A percentile compares a stretch with the other conserved stretches of the same genome.
phyloP scores from a whole-genome alignment of 2,329 filamentous ascomycete genomes.

The Dactylonectria estremocensis region DNA sequence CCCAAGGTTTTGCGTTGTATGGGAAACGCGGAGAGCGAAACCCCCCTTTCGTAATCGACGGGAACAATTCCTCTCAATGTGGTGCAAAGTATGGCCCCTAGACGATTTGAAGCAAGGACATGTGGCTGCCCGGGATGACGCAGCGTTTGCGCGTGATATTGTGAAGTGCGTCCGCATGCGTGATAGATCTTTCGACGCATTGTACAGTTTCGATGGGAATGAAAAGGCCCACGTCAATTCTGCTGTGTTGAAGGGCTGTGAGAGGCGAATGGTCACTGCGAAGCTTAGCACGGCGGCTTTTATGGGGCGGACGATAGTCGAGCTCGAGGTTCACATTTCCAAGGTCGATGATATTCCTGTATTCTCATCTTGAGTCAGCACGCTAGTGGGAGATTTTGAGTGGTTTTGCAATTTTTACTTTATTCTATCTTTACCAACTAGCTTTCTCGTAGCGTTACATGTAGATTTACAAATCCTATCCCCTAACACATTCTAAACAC shows the following conservation, averaged over 20 bases:
- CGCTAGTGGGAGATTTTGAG: not conserved
- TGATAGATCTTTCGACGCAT: constrained; percentile 11
- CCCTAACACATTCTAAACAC: not conserved
- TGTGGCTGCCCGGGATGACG: not conserved
- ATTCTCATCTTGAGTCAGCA: not conserved
- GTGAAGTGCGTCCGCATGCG: constrained; percentile 21
- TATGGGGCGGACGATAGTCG: constrained; percentile 19
- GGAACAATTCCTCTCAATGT: not conserved
- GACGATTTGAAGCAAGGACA: constrained; percentile 12
- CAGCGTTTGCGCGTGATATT: constrained; percentile 16
- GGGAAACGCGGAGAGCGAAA: constrained; percentile 8
- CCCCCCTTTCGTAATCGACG: not conserved
- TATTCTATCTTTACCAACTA: not conserved
- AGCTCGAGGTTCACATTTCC: constrained; percentile 10
- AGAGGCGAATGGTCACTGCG: constrained; percentile 9
- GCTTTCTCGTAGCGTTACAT: not conserved
- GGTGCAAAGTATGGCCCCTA: constrained; percentile 23
- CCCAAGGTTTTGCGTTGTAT: constrained; percentile 21
- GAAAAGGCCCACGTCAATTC: not conserved
- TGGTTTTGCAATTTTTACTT: not conserved
- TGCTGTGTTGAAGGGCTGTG: not conserved
- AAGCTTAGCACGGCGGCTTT: constrained; percentile 15
- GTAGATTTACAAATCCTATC: not conserved
- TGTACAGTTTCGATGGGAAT: constrained; percentile 4
- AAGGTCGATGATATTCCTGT: not conserved